Evolutionary conservation across 495 filamentous ascomycete genomes (phyloP).

Genomic region (Daldinia bambusicola): DNA sequence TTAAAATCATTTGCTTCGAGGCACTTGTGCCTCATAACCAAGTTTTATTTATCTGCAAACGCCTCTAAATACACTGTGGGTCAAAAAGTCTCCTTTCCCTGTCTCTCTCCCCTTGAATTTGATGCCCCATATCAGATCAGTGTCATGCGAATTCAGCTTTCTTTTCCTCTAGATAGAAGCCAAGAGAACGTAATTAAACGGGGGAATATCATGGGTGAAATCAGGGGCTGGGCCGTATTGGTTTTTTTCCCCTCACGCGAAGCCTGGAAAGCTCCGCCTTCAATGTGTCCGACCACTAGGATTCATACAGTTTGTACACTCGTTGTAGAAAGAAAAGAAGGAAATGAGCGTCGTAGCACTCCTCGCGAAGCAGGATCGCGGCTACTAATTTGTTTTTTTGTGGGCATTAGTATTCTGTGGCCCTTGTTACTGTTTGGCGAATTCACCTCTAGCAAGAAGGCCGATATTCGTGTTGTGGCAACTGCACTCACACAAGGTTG

Average conservation of each 20-base stretch:
- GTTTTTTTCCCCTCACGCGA: conserved; percentile 4
- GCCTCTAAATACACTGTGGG: conserved; percentile 44
- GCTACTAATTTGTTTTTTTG: conserved; percentile 13
- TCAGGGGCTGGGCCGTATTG: conserved; percentile 6
- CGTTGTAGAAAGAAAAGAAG: not conserved
- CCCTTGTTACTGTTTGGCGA: conserved; percentile 17
- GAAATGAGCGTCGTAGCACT: not conserved
- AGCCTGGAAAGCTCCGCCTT: not conserved
- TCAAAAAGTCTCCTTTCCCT: not conserved
- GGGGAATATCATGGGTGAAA: conserved; percentile 19
- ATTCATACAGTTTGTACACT: not conserved
- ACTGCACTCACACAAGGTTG: conserved; percentile 30
- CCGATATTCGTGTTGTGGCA: conserved; percentile 5
- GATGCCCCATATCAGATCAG: conserved; percentile 33
- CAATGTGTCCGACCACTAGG: not conserved
- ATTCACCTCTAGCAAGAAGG: conserved; percentile 11
- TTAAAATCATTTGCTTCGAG: conserved; percentile 21
- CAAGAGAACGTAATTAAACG: conserved; percentile 3
- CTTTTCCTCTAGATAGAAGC: conserved; percentile 4
- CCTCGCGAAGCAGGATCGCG: conserved; percentile 1
- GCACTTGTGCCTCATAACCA: conserved; percentile 43
- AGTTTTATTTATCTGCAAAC: conserved; percentile 48
- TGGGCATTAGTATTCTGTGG: conserved; percentile 2
- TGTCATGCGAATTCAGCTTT: conserved; percentile 21
- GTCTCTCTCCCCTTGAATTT: not conserved